Evolutionary conservation across 2,329 filamentous ascomycete genomes (phyloP).

Genomic region (Diaporthe velutina): DNA sequence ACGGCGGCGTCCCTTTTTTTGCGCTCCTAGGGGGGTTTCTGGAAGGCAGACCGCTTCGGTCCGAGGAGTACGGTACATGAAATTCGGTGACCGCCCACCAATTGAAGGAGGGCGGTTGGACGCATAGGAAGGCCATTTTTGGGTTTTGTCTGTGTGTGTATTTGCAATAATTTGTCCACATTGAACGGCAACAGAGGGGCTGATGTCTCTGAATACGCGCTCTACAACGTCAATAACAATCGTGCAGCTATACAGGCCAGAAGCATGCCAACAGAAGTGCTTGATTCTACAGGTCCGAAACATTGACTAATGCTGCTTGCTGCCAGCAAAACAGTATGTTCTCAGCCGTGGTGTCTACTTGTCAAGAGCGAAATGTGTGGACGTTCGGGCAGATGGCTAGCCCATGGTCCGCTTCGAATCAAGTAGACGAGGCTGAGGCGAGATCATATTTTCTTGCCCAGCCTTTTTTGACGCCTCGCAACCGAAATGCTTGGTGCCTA

Average conservation of each 20-base stretch:
- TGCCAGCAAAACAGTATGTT: neutral
- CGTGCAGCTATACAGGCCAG: conserved; percentile 8
- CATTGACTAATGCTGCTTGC: conserved; percentile 15
- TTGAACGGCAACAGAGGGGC: neutral
- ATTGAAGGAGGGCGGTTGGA: neutral
- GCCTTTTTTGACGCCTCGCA: neutral
- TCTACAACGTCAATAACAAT: conserved; percentile 5
- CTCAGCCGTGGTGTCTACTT: neutral
- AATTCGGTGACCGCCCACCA: neutral
- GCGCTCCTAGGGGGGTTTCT: neutral
- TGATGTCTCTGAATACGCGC: neutral
- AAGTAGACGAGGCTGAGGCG: neutral
- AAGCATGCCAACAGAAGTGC: neutral
- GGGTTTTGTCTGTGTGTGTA: conserved; percentile 14
- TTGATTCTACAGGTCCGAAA: neutral
- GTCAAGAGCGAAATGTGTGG: neutral
- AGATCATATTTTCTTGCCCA: neutral
- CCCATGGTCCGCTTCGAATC: neutral
- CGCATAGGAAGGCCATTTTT: neutral
- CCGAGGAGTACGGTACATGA: neutral
- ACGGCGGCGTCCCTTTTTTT: neutral
- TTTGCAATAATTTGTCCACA: conserved; percentile 20
- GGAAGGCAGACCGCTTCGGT: conserved; percentile 2
- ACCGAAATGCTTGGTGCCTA: neutral
- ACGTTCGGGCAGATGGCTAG: neutral